A percentile compares a stretch with the other conserved stretches of the same genome.
phyloP scores from a whole-genome alignment of 2,329 filamentous ascomycete genomes.

The Aspergillus glaucus region DNA sequence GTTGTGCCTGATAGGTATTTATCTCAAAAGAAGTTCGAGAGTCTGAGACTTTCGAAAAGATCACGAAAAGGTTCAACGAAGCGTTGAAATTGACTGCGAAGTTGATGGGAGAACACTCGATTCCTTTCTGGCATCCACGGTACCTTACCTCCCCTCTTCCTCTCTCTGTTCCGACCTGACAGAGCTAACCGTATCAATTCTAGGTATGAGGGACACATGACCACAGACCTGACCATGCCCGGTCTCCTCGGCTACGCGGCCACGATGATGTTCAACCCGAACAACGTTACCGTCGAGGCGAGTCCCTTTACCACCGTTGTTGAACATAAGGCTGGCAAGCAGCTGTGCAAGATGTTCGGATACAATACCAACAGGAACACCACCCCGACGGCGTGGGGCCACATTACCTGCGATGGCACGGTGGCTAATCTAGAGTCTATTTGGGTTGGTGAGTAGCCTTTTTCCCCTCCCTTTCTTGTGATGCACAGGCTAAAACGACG shows the following conservation, averaged over 20 bases:
- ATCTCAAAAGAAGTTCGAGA: slow-evolving; percentile 2
- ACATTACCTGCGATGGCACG: slow-evolving; percentile 42
- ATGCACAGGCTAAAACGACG: not conserved
- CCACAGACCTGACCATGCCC: slow-evolving; percentile 38
- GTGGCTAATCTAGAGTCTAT: slow-evolving; percentile 47
- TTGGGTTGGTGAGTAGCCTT: slow-evolving; percentile 24
- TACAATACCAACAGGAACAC: slow-evolving; percentile 30
- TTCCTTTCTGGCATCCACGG: slow-evolving; percentile 39
- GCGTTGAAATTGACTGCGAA: slow-evolving; percentile 32
- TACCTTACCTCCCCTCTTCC: no score
- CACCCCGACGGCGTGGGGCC: slow-evolving; percentile 34
- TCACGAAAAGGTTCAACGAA: slow-evolving; percentile 28
- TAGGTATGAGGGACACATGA: slow-evolving; percentile 45
- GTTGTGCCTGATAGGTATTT: not conserved
- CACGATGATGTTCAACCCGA: slow-evolving; percentile 48
- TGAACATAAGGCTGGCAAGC: slow-evolving; percentile 41
- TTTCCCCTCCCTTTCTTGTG: not conserved
- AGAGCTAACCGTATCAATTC: no score
- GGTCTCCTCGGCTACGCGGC: slow-evolving; percentile 43
- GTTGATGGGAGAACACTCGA: slow-evolving; percentile 38
- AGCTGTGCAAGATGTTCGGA: slow-evolving; percentile 43
- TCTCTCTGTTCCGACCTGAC: no score
- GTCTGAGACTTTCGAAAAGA: slow-evolving; percentile 10
- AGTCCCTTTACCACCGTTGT: slow-evolving; percentile 42
- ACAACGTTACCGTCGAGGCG: slow-evolving; percentile 44